Conservation (phyloP, 805 yeast species). For the Kodamaea jinghongensis region DNA sequence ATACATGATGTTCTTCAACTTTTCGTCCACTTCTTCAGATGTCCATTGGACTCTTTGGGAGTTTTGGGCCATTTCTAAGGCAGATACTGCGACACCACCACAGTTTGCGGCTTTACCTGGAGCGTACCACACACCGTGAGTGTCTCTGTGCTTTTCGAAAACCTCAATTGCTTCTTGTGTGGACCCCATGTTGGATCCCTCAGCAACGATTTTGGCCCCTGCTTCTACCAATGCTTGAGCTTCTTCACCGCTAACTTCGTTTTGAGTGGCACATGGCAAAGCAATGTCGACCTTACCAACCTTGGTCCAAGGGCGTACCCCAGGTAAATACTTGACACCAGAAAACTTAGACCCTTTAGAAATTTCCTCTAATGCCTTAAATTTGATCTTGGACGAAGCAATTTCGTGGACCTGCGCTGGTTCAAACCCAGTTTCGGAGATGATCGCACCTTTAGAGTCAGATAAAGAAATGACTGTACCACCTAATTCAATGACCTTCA, state of each 20-base stretch:
- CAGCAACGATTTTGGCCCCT: constrained; percentile 92
- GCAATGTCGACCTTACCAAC: constrained; percentile 94
- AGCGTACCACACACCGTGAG: constrained; percentile 85
- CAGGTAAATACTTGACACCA: constrained; percentile 74
- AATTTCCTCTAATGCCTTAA: constrained; percentile 71
- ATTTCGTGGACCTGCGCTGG: constrained; percentile 74
- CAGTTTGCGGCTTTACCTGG: constrained; percentile 99
- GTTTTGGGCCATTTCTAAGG: constrained; percentile 99
- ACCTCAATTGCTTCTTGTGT: constrained; percentile 95
- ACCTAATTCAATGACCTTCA: constrained; percentile 95
- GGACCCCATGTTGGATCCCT: constrained; percentile 99
- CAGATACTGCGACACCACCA: constrained; percentile 99
- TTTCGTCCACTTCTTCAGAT: constrained; percentile 85
- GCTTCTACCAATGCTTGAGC: constrained; percentile 91
- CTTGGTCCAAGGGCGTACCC: constrained; percentile 95
- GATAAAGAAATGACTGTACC: constrained; percentile 92
- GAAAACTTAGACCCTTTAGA: constrained; percentile 55
- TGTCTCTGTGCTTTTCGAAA: constrained; percentile 76
- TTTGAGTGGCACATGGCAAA: constrained; percentile 97
- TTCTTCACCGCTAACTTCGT: constrained; percentile 95
- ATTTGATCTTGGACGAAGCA: constrained; percentile 74
- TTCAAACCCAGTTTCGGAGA: constrained; percentile 79
- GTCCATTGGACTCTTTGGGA: constrained; percentile 92
- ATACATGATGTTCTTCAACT: constrained; percentile 89
- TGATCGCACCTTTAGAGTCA: constrained; percentile 90